Percentiles rank a stretch among this genome's conserved stretches.
These are phyloP conservation scores for Botrytis byssoidea DNA, from an alignment of 2,329 filamentous ascomycete species.

Conservation along the genomic window DNA sequence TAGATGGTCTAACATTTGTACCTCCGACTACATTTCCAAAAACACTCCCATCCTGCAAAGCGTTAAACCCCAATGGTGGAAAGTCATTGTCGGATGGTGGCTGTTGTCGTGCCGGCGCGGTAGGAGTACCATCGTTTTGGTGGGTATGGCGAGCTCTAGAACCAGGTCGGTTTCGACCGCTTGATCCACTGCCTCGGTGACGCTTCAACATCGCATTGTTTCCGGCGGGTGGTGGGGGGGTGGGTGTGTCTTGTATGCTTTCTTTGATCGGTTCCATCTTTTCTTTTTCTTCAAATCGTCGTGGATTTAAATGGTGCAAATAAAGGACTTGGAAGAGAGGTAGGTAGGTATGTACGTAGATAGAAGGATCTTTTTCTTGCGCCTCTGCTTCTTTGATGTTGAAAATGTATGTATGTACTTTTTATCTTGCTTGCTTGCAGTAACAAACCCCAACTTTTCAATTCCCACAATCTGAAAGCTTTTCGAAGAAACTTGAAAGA, in stretches of 20 bases:
- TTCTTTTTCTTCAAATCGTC: not conserved
- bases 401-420: not conserved
- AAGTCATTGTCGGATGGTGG: not conserved
- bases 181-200: not conserved
- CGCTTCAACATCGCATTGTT: not conserved
- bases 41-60: not conserved
- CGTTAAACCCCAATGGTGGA: not conserved
- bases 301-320: not conserved
- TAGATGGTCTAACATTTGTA: not conserved
- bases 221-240: not conserved
- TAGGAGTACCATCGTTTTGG: not conserved
- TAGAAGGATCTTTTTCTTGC: not conserved
- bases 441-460: not conserved
- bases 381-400: not conserved
- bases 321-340: not conserved
- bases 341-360: not conserved
- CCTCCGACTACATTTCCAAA: not conserved
- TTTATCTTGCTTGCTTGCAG: not conserved
- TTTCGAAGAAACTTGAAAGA: not conserved
- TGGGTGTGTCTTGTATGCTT: not conserved
- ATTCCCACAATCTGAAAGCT: not conserved
- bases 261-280: not conserved
- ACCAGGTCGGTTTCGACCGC: not conserved
- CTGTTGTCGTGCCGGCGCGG: not conserved
- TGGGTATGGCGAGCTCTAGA: not conserved